Conservation (phyloP, 257 asterid genomes). For the Knoxia roxburghii region DNA sequence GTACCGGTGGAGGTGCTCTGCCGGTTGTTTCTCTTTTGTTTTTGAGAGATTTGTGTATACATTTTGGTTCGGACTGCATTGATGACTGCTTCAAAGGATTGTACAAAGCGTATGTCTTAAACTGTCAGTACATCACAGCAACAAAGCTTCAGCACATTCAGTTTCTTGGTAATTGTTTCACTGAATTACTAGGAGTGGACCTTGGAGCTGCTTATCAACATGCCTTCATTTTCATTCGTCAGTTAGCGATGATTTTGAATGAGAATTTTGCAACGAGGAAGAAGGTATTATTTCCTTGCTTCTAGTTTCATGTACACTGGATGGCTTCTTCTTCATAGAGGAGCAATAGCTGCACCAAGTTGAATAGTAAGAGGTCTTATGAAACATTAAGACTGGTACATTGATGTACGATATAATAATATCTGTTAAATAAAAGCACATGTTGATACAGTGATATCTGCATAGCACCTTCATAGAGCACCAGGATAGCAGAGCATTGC, state of each 20-base stretch:
- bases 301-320: not conserved
- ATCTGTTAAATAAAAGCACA: not conserved
- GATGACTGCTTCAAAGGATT: constrained; percentile 89
- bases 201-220: constrained; percentile 81
- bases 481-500: not conserved
- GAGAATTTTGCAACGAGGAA: constrained; percentile 62
- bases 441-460: not conserved
- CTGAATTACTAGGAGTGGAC: constrained; percentile 67
- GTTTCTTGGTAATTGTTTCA: constrained; percentile 83
- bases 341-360: not conserved
- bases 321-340: not conserved
- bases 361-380: not conserved
- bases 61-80: constrained; percentile 73
- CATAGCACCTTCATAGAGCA: not conserved
- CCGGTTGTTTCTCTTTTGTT: constrained; percentile 87
- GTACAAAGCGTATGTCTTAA: constrained; percentile 83
- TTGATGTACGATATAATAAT: not conserved
- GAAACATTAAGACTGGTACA: not conserved
- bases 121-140: constrained; percentile 69
- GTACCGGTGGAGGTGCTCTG: constrained; percentile 86
- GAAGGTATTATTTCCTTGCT: constrained; percentile 30
- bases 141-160: constrained; percentile 82
- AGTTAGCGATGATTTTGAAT: constrained; percentile 72
- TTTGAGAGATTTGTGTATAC: constrained; percentile 70
- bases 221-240: constrained; percentile 83